A percentile compares a stretch with the other conserved stretches of the same genome.
Evolutionary conservation across 805 yeast genomes (phyloP).

Genomic region (Lipomyces orientalis): DNA sequence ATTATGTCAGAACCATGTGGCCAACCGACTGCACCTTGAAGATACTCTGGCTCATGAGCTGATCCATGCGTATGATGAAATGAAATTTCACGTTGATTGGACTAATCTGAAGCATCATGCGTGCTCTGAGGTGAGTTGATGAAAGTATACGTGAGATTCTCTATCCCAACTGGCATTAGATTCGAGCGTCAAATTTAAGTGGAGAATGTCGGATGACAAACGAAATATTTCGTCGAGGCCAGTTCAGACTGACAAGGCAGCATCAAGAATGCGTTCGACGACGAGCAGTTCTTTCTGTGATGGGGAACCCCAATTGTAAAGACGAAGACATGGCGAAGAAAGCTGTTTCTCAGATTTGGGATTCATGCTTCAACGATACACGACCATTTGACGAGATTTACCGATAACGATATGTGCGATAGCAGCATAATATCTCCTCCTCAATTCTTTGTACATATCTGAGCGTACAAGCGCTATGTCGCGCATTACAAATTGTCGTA

Average conservation of each 20-base stretch:
- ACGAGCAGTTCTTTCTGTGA: constrained; percentile 83
- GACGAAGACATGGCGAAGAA: constrained; percentile 73
- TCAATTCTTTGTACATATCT: constrained; percentile 4
- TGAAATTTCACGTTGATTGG: constrained; percentile 89
- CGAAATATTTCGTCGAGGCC: constrained; percentile 69
- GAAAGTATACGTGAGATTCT: background rate
- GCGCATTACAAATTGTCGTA: background rate
- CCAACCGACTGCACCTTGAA: constrained; percentile 78
- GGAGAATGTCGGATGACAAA: constrained; percentile 94
- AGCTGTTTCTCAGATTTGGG: constrained; percentile 87
- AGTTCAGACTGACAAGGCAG: constrained; percentile 65
- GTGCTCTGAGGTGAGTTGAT: constrained; percentile 69
- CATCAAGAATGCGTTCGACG: constrained; percentile 91
- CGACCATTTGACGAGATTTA: constrained; percentile 94
- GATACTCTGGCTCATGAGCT: constrained; percentile 92
- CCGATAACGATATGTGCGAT: constrained; percentile 46
- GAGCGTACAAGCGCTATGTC: background rate
- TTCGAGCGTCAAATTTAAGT: constrained; percentile 87
- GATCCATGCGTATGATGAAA: constrained; percentile 89
- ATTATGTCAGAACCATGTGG: constrained; percentile 81
- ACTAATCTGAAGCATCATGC: constrained; percentile 88
- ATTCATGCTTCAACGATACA: constrained; percentile 90
- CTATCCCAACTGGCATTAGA: constrained; percentile 40
- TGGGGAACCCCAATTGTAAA: constrained; percentile 83
- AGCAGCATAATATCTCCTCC: background rate